Percentiles rank a stretch among this genome's conserved stretches.
phyloP scores from a whole-genome alignment of 371 early-diverging fungal genomes.

The Mortierella sp. region DNA sequence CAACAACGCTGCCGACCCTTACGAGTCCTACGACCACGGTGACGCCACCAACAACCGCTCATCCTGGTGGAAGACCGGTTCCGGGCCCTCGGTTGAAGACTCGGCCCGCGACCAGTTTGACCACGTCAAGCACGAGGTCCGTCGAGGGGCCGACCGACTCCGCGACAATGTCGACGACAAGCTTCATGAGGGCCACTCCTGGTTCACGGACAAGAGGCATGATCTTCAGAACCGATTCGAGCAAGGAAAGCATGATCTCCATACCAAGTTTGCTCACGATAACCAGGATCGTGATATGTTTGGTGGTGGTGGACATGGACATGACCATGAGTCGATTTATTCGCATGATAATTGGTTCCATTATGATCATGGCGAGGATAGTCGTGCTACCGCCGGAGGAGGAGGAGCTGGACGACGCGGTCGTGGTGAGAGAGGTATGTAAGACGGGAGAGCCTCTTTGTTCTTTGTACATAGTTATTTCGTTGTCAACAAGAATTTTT shows the following conservation, averaged over 20 bases:
- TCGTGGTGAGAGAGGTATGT: slow-evolving; percentile 30
- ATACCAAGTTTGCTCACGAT: slow-evolving; percentile 19
- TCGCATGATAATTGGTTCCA: slow-evolving; percentile 55
- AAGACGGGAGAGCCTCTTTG: neutral
- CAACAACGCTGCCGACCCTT: slow-evolving; percentile 29
- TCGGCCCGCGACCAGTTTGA: slow-evolving; percentile 18
- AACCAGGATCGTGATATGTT: slow-evolving; percentile 30
- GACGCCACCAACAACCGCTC: slow-evolving; percentile 1
- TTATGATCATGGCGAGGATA: slow-evolving; percentile 28
- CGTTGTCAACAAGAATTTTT: neutral
- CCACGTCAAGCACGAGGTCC: slow-evolving; percentile 14
- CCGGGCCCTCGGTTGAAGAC: slow-evolving; percentile 1
- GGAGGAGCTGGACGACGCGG: slow-evolving; percentile 10
- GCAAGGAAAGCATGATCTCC: slow-evolving; percentile 16
- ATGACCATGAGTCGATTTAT: slow-evolving; percentile 26
- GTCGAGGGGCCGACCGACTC: slow-evolving; percentile 17
- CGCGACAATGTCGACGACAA: slow-evolving; percentile 30
- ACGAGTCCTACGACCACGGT: slow-evolving; percentile 31
- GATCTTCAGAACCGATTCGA: slow-evolving; percentile 27
- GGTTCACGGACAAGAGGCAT: slow-evolving; percentile 24
- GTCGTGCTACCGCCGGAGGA: neutral
- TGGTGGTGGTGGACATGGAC: neutral
- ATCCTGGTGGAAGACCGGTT: slow-evolving; percentile 45
- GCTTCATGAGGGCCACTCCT: slow-evolving; percentile 16
- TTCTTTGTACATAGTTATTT: neutral